Evolutionary conservation across 31 red algal genomes (phyloP).

Genomic region (Asparagopsis taxiformis): DNA sequence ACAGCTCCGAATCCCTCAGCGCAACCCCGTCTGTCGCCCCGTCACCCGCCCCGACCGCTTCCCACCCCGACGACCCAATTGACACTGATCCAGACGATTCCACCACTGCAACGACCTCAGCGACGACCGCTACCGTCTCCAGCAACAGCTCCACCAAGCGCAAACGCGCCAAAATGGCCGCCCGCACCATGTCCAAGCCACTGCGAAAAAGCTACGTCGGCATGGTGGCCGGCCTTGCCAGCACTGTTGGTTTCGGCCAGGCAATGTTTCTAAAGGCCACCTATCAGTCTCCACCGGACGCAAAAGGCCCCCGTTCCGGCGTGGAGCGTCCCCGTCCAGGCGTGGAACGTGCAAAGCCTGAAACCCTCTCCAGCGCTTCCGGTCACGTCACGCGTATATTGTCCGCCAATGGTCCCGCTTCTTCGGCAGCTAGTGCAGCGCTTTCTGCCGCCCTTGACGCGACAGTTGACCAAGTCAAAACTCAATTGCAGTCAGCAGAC

Average conservation of each 20-base stretch:
- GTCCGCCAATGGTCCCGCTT: not conserved
- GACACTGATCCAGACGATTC: too few relatives aligned
- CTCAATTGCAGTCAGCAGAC: conserved; percentile 11
- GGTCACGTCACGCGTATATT: conserved; percentile 50
- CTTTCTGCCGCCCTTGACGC: conserved; percentile 21
- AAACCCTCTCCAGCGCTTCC: conserved; percentile 43
- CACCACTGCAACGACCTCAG: conserved; percentile 18
- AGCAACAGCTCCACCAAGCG: conserved; percentile 37
- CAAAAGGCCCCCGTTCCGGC: conserved; percentile 53
- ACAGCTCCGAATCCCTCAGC: too few relatives aligned
- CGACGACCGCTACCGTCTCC: conserved; percentile 3
- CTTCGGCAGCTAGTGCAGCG: conserved; percentile 1
- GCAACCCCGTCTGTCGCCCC: not conserved
- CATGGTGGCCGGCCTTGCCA: conserved; percentile 54
- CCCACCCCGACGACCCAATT: conserved; percentile 6
- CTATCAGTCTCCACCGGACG: conserved; percentile 69
- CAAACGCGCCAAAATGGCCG: conserved; percentile 37
- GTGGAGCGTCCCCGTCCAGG: conserved; percentile 27
- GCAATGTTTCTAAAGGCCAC: conserved; percentile 72
- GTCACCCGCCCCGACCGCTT: conserved; percentile 6
- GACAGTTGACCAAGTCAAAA: conserved; percentile 25
- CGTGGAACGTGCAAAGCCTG: conserved; percentile 8
- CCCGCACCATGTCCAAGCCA: conserved; percentile 55
- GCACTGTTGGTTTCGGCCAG: conserved; percentile 47
- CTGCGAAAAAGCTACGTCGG: conserved; percentile 49